Percentiles rank a stretch among this genome's conserved stretches.
These are phyloP conservation scores for Akanthomyces dipterigenus DNA, from an alignment of 2,329 filamentous ascomycete species.

Conservation along the genomic window DNA sequence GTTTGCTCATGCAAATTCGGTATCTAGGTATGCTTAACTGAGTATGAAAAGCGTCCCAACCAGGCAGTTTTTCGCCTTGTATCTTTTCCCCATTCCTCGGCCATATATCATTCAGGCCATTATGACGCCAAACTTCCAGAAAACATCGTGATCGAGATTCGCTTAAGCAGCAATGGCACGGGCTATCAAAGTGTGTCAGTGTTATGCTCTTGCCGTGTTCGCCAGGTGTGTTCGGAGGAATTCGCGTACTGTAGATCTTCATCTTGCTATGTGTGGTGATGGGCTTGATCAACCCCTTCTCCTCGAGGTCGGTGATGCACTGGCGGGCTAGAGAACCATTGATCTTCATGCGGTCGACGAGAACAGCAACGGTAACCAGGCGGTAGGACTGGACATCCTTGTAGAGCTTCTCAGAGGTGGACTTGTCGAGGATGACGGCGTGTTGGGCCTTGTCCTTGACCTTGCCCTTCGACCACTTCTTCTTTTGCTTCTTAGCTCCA, in stretches of 20 bases:
- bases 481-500: slow-evolving; percentile 37
- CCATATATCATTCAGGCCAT: slow-evolving; percentile 30
- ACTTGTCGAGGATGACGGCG: slow-evolving; percentile 98
- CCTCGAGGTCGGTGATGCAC: slow-evolving; percentile 88
- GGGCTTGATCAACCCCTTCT: slow-evolving; percentile 98
- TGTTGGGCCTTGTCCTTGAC: slow-evolving; percentile 99
- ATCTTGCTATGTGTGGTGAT: slow-evolving; percentile 94
- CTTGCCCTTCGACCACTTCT: slow-evolving; percentile 51
- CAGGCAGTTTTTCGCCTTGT: slow-evolving; percentile 28
- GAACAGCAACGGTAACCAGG: slow-evolving; percentile 95
- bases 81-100: slow-evolving; percentile 29
- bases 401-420: slow-evolving; percentile 95
- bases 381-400: slow-evolving; percentile 99
- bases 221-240: neutral
- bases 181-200: slow-evolving; percentile 37
- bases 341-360: slow-evolving; percentile 99
- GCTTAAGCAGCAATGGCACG: slow-evolving; percentile 49
- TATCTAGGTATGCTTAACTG: slow-evolving; percentile 31
- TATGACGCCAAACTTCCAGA: slow-evolving; percentile 33
- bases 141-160: slow-evolving; percentile 22
- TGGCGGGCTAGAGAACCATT: slow-evolving; percentile 93
- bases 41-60: slow-evolving; percentile 35
- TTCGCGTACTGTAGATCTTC: slow-evolving; percentile 83
- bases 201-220: neutral
- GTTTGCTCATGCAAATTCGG: slow-evolving; percentile 31